phyloP scores from a whole-genome alignment of 2,329 filamentous ascomycete genomes.

The Xylaria sp. region DNA sequence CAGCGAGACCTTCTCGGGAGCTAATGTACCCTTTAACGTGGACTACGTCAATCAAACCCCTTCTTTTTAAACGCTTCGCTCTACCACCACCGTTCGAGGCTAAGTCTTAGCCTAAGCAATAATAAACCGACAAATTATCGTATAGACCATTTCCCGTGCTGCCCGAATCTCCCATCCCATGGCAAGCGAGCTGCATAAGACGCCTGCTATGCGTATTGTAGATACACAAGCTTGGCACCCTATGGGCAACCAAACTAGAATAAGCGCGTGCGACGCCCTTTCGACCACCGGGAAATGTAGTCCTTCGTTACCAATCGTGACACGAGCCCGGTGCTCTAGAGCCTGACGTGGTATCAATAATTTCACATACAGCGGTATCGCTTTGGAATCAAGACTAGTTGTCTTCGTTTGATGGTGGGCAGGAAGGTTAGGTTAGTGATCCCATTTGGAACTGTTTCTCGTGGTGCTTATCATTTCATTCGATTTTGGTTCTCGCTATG shows the following conservation, averaged over 20 bases:
- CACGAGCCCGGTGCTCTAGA: not conserved
- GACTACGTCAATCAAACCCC: conserved; percentile 6
- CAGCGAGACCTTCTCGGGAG: conserved; percentile 20
- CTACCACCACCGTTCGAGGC: conserved; percentile 3
- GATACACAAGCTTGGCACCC: conserved; percentile 18
- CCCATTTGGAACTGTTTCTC: not conserved
- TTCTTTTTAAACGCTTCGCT: not conserved
- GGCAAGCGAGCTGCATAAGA: conserved; percentile 19
- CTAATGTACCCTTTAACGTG: conserved; percentile 19
- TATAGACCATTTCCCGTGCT: conserved; percentile 6
- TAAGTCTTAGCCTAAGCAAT: not conserved
- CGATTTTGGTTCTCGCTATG: not conserved
- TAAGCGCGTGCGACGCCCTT: conserved; percentile 18
- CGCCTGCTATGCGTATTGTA: no score
- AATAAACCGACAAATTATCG: conserved; percentile 14
- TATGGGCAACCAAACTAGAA: not conserved
- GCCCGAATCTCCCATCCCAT: conserved; percentile 5
- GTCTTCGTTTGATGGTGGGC: not conserved
- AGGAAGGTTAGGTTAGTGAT: not conserved
- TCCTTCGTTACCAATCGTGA: conserved; percentile 10
- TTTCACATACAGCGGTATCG: conserved; percentile 1
- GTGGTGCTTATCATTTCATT: not conserved
- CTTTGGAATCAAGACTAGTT: not conserved
- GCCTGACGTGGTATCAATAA: not conserved
- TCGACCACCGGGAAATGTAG: not conserved